These are phyloP conservation scores for Hypoxylon sp. DNA, from an alignment of 2,329 filamentous ascomycete genomes.

Conservation along the genomic window DNA sequence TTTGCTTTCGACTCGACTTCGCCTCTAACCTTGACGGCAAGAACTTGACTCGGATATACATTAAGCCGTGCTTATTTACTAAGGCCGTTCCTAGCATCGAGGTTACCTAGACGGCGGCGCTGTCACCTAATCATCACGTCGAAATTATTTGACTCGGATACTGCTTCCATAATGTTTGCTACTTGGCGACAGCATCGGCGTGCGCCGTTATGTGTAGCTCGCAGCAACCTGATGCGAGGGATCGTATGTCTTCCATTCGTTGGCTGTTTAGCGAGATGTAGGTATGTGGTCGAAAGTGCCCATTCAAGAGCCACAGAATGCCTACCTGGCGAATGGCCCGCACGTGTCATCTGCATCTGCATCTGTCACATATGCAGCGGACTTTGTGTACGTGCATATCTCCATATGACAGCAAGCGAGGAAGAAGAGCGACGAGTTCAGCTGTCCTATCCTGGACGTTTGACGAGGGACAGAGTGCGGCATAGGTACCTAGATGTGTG, in stretches of 20 bases:
- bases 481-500: background rate
- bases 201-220: background rate
- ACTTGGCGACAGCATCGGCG: background rate
- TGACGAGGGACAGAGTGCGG: background rate
- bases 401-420: background rate
- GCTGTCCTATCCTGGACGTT: background rate
- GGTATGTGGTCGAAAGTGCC: background rate
- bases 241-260: background rate
- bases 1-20: background rate
- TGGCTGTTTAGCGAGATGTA: no score
- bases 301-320: background rate
- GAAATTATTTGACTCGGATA: background rate
- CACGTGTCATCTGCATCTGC: background rate
- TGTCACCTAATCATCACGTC: background rate
- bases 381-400: slow-evolving; percentile 1
- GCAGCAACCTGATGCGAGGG: background rate
- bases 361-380: slow-evolving; percentile 1
- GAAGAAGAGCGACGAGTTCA: background rate
- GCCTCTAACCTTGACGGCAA: no score
- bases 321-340: background rate
- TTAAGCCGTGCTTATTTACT: no score
- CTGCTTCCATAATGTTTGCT: background rate
- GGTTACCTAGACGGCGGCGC: no score
- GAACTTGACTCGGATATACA: no score
- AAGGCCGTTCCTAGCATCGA: no score